Evolutionary conservation across 2,329 filamentous ascomycete species (phyloP).

Genomic region (Chrysosporium queenslandicum): DNA sequence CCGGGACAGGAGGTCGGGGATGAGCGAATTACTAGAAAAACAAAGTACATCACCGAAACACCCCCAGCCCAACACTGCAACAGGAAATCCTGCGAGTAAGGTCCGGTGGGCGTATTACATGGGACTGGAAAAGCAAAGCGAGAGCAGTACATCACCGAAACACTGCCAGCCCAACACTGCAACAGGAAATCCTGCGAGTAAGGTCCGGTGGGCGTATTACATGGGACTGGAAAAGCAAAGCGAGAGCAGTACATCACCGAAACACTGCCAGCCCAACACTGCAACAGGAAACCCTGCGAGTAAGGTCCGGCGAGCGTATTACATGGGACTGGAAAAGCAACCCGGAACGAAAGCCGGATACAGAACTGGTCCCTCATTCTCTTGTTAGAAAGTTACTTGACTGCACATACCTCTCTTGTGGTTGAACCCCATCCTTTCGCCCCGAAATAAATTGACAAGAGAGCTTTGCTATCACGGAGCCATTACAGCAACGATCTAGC

Average conservation of each 20-base stretch:
- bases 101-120: conserved; percentile 7
- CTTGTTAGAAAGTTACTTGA: background rate
- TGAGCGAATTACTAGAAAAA: conserved; percentile 3
- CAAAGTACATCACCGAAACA: conserved; percentile 6
- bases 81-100: conserved; percentile 1
- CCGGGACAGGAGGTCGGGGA: background rate
- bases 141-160: conserved; percentile 5
- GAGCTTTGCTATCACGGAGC: conserved; percentile 10
- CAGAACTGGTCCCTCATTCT: conserved; percentile 7
- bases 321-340: conserved; percentile 6
- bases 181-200: conserved; percentile 2
- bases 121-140: conserved; percentile 6
- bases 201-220: conserved; percentile 5
- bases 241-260: conserved; percentile 1
- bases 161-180: conserved; percentile 5
- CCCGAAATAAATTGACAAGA: conserved; percentile 5
- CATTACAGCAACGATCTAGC: conserved; percentile 16
- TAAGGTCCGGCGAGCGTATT: conserved; percentile 1
- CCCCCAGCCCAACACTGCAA: conserved; percentile 5
- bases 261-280: conserved; percentile 7
- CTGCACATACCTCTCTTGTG: conserved; percentile 9
- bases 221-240: conserved; percentile 8
- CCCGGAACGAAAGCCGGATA: background rate
- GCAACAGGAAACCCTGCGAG: conserved; percentile 3
- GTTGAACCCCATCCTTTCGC: background rate